These are phyloP conservation scores for Trypanosoma melophagium DNA, from an alignment of 208 protist genomes.

Conservation along the genomic window DNA sequence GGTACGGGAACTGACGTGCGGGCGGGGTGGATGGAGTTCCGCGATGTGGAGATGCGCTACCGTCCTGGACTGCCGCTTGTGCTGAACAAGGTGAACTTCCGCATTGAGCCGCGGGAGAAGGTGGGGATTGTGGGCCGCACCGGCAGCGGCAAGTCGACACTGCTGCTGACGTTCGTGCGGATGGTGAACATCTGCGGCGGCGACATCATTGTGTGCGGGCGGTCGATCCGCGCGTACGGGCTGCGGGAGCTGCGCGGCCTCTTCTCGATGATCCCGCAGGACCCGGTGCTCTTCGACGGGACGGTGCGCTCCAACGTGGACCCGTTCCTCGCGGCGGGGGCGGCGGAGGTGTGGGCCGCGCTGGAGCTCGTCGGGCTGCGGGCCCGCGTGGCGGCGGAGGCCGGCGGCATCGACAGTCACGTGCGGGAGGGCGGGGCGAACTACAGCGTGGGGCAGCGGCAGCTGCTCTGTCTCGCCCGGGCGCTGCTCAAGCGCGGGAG, in stretches of 20 bases:
- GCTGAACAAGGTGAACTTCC: constrained; percentile 52
- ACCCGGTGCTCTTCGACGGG: constrained; percentile 80
- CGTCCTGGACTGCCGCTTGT: constrained; percentile 59
- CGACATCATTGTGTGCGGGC: constrained; percentile 44
- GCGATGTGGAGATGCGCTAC: constrained; percentile 76
- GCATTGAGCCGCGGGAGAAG: constrained; percentile 70
- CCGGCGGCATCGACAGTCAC: constrained; percentile 22
- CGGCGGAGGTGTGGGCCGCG: constrained; percentile 43
- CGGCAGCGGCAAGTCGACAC: constrained; percentile 85
- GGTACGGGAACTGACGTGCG: neutral
- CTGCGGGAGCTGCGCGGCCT: constrained; percentile 54
- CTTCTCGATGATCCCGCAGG: constrained; percentile 86
- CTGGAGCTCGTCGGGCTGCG: constrained; percentile 52
- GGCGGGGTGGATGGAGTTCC: constrained; percentile 53
- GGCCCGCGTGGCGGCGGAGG: constrained; percentile 26
- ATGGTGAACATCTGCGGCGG: constrained; percentile 65
- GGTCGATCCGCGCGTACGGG: constrained; percentile 34
- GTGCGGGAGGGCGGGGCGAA: constrained; percentile 57
- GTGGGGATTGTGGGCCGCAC: constrained; percentile 83
- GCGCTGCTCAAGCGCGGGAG: constrained; percentile 58
- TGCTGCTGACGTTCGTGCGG: constrained; percentile 74
- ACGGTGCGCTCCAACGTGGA: constrained; percentile 79
- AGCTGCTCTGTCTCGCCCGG: constrained; percentile 74
- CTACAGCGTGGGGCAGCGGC: constrained; percentile 76
- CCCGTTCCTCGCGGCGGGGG: constrained; percentile 39